Base-by-base conservation (phyloP, 1,139 yeast species). In the Lizanozyma gosingica region DNA sequence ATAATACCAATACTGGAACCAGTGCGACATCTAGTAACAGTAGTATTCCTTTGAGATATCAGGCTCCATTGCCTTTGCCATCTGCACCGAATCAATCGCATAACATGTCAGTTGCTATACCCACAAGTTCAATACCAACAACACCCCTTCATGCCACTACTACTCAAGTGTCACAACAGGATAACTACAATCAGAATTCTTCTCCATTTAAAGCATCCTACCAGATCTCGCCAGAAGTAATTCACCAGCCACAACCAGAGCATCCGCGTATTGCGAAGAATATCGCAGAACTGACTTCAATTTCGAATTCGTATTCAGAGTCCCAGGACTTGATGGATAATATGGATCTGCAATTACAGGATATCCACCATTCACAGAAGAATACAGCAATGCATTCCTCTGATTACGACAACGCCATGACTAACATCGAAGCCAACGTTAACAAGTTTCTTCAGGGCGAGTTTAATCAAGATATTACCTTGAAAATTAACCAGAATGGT, bases 21-120 rank as follows among this genome's bases (percentile, higher is more conserved):
- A n/a, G n/a, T 3, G 4, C 37, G 14, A 17, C 38, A n/a, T 40
- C 34, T 15, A 27, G 35, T 29, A 16, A 16, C 14, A 15, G 27
- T 14, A 14, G 34, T 2, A 39, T 59, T 11, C 70, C 70, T 2
- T 43, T 54, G 33, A 62, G 59, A 39, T 65, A 65, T 46, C 65
- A 55, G 41, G 40, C 55, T 1, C 70, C 72, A 4, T 51, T 63
- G 17, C 67, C 72, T 1, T 48, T 65, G 35, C 69, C 73, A 37
- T 36, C 39, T 41, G n/a, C n/a, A n/a, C n/a, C n/a, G n/a, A n/a
- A n/a, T n/a, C n/a, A n/a, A n/a, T n/a, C n/a, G n/a, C n/a, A n/a
- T n/a, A n/a, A n/a, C n/a, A n/a, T n/a, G n/a, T n/a, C n/a, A n/a
- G n/a, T n/a, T n/a, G 16, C 43, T 17, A 18, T 34, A 14, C 38